These are phyloP conservation scores for Microbotryomycetes sp. DNA, from an alignment of 1,284 basidiomycete species.

Conservation along the genomic window DNA sequence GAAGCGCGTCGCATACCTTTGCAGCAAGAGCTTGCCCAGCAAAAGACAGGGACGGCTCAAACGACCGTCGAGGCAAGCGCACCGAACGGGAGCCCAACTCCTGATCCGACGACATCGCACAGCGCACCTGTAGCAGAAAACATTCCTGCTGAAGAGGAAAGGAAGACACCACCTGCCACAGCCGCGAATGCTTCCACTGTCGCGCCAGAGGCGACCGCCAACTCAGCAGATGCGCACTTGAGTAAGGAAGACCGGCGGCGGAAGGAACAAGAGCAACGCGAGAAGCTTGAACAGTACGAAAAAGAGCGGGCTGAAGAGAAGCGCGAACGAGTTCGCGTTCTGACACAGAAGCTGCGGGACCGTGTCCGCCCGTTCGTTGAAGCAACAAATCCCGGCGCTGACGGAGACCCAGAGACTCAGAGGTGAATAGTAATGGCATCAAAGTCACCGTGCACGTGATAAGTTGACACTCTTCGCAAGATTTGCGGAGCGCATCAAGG, in stretches of 20 bases:
- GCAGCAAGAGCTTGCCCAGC: not conserved
- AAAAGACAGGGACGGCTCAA: not conserved
- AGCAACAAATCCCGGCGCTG: constrained; percentile 76
- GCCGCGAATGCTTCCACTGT: not conserved
- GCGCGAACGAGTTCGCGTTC: constrained; percentile 61
- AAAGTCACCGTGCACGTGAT: too few relatives aligned
- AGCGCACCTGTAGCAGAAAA: too few relatives aligned
- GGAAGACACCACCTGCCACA: not conserved
- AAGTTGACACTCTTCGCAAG: constrained; percentile 32
- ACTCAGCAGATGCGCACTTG: not conserved
- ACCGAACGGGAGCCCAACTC: not conserved
- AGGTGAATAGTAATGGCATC: constrained; percentile 44
- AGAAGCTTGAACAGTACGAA: constrained; percentile 61
- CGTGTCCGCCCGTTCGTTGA: constrained; percentile 80
- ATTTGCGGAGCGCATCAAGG: constrained; percentile 68
- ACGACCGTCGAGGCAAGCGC: not conserved
- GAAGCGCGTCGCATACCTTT: too few relatives aligned
- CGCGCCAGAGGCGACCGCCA: not conserved
- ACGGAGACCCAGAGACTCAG: constrained; percentile 73
- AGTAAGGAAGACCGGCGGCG: constrained; percentile 6
- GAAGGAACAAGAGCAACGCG: constrained; percentile 65
- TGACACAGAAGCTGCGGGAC: constrained; percentile 71
- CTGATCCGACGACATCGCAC: not conserved
- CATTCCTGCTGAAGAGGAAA: too few relatives aligned
- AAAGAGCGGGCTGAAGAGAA: constrained; percentile 66